A percentile compares a stretch with the other conserved stretches of the same genome.
phyloP scores from a whole-genome alignment of 352 stramenopile species.

The Globisporangium radiosum region DNA sequence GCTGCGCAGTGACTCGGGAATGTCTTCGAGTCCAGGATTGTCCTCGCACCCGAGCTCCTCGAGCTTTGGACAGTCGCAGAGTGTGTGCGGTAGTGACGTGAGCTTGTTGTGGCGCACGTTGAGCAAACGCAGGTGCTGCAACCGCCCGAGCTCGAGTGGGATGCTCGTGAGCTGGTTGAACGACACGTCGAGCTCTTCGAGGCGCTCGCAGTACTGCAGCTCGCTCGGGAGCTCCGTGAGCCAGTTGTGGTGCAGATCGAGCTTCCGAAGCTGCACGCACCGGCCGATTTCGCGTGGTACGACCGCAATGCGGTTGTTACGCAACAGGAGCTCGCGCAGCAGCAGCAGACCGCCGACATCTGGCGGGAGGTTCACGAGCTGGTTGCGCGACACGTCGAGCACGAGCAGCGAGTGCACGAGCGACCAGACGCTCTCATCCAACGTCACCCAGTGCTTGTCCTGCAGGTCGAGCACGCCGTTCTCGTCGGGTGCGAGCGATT shows the following conservation, averaged over 20 bases:
- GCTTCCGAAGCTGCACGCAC: conserved; percentile 59
- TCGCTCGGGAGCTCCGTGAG: conserved; percentile 54
- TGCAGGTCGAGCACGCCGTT: conserved; percentile 68
- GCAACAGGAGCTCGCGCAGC: conserved; percentile 53
- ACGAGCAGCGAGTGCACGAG: conserved; percentile 55
- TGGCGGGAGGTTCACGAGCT: conserved; percentile 53
- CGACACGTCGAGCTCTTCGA: conserved; percentile 60
- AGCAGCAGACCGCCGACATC: conserved; percentile 58
- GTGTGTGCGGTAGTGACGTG: conserved; percentile 51
- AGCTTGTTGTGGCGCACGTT: conserved; percentile 74
- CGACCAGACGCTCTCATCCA: conserved; percentile 76
- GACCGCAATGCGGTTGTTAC: conserved; percentile 52
- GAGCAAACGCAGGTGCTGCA: conserved; percentile 48
- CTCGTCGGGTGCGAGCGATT: conserved; percentile 47
- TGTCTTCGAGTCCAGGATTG: conserved; percentile 50
- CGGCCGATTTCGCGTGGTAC: conserved; percentile 45
- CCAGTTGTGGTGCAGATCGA: conserved; percentile 63
- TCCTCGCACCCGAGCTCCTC: conserved; percentile 46
- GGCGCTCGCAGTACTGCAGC: conserved; percentile 58
- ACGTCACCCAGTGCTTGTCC: conserved; percentile 73
- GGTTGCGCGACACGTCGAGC: conserved; percentile 65
- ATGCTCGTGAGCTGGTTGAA: conserved; percentile 59
- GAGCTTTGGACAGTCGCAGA: conserved; percentile 61
- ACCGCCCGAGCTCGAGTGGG: conserved; percentile 41
- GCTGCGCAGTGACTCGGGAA: conserved; percentile 56